Conservation (phyloP, 371 early-diverging fungal species). For the Vairimorpha necatrix region DNA sequence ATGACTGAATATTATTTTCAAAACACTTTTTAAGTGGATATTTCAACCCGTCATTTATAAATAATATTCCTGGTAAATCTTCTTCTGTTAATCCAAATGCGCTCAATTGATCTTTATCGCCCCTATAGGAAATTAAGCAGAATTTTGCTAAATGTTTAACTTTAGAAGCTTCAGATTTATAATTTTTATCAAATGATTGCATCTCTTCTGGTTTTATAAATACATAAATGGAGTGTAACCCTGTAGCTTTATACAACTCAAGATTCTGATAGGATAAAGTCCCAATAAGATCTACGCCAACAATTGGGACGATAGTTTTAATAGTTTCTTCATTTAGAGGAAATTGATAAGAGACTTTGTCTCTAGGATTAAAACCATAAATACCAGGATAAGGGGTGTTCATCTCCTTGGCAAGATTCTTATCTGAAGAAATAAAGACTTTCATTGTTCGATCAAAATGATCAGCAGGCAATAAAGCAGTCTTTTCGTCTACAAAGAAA, state of each 20-base stretch:
- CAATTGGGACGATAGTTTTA: neutral
- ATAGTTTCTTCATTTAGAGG: neutral
- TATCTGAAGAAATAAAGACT: slow-evolving; percentile 47
- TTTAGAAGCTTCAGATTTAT: slow-evolving; percentile 5
- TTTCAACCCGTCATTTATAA: slow-evolving; percentile 42
- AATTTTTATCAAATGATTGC: neutral
- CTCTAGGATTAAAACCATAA: slow-evolving; percentile 51
- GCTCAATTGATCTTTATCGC: neutral
- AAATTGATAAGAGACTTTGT: slow-evolving; percentile 29
- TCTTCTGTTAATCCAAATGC: slow-evolving; percentile 33
- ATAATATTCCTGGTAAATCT: slow-evolving; percentile 46
- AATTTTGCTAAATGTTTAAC: slow-evolving; percentile 33
- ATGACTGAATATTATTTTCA: slow-evolving; percentile 14
- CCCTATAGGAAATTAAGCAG: slow-evolving; percentile 26
- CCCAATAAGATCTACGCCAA: slow-evolving; percentile 28
- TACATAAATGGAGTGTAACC: slow-evolving; percentile 39
- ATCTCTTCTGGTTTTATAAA: slow-evolving; percentile 22
- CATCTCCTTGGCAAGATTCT: slow-evolving; percentile 35
- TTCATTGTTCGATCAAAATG: slow-evolving; percentile 13
- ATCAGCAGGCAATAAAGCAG: neutral
- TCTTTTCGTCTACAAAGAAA: slow-evolving; percentile 31
- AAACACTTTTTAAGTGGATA: slow-evolving; percentile 25
- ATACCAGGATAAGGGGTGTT: slow-evolving; percentile 51
- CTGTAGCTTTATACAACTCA: slow-evolving; percentile 11
- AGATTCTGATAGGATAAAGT: slow-evolving; percentile 30